Base-by-base conservation (phyloP, 2,329 filamentous ascomycete genomes). In the Aulographum hederae region DNA sequence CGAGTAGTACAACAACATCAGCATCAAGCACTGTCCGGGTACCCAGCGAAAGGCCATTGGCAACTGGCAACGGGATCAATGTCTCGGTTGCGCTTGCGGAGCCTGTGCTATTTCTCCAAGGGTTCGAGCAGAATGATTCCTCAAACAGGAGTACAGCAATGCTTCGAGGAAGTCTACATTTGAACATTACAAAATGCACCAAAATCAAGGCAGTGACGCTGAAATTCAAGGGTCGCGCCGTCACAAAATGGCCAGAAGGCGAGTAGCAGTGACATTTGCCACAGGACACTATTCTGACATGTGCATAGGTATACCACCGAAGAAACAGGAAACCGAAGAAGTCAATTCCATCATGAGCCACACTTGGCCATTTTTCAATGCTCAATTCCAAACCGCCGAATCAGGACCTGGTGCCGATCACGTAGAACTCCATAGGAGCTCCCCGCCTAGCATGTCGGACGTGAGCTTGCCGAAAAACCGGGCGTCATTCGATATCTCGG, bases 241-340 rank as follows among this genome's bases (percentile, higher is more conserved):
- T 78, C 39, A 95, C 89, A 2, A 84, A 93, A 47, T 98, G 89
- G 89, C 86, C 89, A 12, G 89, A 95, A 58, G 82, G 72, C 68
- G 47, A 34, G 41, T 33, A 29, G 25, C 10, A 6, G n/a, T n/a
- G n/a, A n/a, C n/a, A n/a, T n/a, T n/a, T n/a, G n/a, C n/a, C n/a
- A n/a, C 15, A 29, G 11, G 27, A 29, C n/a, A 21, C 12, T 20
- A 5, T 21, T 32, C 16, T 26, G 10, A 21, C n/a, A n/a, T n/a
- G n/a, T n/a, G n/a, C n/a, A 8, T 30, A 73, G 72, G 84, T 31
- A 89, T 95, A 18, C 86, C 89, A 3, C 84, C 85, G 0, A 67
- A 76, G 35, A 93, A 92, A 52, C 67, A 76, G 1, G 79, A 92
- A 26, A 73, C 81, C 32, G 77, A 72, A 44, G 84, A 95, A 47